phyloP scores from a whole-genome alignment of 306 rosid genomes.

The Purshia tridentata region DNA sequence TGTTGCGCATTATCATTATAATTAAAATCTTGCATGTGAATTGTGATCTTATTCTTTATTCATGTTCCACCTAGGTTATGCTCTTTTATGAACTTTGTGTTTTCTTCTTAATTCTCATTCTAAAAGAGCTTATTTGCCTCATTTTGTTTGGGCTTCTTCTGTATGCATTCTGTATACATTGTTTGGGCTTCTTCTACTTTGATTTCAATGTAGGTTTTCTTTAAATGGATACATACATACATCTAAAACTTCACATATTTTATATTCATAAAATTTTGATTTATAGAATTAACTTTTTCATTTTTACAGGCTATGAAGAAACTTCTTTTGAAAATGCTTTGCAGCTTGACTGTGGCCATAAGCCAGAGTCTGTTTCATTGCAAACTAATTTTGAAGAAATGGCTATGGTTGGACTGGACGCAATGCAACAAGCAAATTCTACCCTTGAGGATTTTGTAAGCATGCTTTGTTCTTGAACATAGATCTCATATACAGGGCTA shows the following conservation, averaged over 20 bases:
- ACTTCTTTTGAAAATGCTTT: constrained; percentile 33
- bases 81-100: neutral
- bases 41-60: neutral
- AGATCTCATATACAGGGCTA: neutral
- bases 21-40: no score
- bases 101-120: neutral
- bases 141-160: neutral
- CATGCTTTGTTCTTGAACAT: constrained; percentile 16
- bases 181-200: neutral
- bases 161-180: no score
- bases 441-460: constrained; percentile 97
- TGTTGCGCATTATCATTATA: neutral
- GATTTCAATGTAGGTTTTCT: neutral
- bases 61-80: neutral
- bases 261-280: neutral
- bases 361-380: constrained; percentile 20
- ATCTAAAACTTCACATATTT: neutral
- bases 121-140: neutral
- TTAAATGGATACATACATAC: neutral
- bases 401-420: constrained; percentile 63
- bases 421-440: constrained; percentile 85
- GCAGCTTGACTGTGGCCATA: constrained; percentile 28
- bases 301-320: constrained; percentile 43
- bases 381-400: constrained; percentile 36
- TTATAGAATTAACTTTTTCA: constrained; percentile 15